Percentiles rank a stretch among this genome's conserved stretches.
Evolutionary conservation across 129 eudicot genomes (phyloP).

Genomic region (Helianthus annuus): DNA sequence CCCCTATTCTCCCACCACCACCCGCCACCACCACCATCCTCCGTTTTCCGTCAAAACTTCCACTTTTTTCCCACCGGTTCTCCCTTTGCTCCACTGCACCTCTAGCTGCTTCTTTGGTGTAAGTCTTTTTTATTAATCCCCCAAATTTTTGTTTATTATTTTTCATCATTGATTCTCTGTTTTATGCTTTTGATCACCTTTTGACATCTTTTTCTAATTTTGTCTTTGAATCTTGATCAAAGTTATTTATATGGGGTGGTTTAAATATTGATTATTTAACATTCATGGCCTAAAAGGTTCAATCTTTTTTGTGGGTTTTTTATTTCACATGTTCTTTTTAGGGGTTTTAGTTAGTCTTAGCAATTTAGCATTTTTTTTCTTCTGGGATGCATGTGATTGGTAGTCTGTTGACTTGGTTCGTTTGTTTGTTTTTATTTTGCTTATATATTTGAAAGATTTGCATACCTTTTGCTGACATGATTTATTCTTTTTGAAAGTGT

Average conservation of each 20-base stretch:
- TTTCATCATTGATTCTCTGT: not conserved
- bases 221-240: slow-evolving; percentile 14
- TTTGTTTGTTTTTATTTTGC: not conserved
- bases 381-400: slow-evolving; percentile 11
- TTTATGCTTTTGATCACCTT: slow-evolving; percentile 3
- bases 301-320: slow-evolving; percentile 17
- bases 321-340: not conserved
- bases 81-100: slow-evolving; percentile 33
- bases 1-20: slow-evolving; percentile 30
- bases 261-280: not conserved
- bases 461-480: slow-evolving; percentile 14
- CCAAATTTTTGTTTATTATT: not conserved
- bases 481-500: slow-evolving; percentile 42
- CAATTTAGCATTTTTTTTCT: not conserved
- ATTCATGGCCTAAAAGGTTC: slow-evolving; percentile 17
- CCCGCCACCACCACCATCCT: slow-evolving; percentile 23
- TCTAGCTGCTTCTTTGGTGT: slow-evolving; percentile 43
- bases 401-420: not conserved
- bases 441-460: not conserved
- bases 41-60: slow-evolving; percentile 27
- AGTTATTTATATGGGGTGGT: not conserved
- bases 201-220: not conserved
- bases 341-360: not conserved
- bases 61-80: slow-evolving; percentile 31
- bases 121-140: slow-evolving; percentile 10